These are phyloP conservation scores for Cyclotella cryptica DNA, from an alignment of 108 stramenopile species.

Conservation along the genomic window DNA sequence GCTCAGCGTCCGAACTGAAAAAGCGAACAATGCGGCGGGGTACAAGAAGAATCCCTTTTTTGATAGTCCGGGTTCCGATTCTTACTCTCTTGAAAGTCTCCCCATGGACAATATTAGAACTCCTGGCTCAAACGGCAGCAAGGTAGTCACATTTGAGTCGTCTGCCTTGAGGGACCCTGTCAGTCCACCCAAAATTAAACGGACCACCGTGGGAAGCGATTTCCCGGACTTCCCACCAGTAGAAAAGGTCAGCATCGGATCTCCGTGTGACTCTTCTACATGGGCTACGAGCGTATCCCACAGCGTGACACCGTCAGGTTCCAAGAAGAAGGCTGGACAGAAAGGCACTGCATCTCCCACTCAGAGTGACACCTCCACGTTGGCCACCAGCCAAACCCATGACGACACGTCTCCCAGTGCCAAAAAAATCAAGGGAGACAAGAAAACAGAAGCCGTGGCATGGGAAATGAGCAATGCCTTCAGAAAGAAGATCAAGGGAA, in stretches of 20 bases:
- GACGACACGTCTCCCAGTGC: not conserved
- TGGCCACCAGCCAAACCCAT: slow-evolving; percentile 8
- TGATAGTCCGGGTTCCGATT: slow-evolving; percentile 20
- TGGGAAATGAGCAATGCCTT: slow-evolving; percentile 26
- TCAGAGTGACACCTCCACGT: not conserved
- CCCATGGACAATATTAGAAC: not conserved
- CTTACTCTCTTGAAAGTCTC: not conserved
- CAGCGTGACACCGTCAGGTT: slow-evolving; percentile 3
- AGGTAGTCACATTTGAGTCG: slow-evolving; percentile 16
- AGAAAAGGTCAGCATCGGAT: slow-evolving; percentile 7
- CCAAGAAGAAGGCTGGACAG: slow-evolving; percentile 8
- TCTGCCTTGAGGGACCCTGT: slow-evolving; percentile 5
- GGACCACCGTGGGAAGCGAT: slow-evolving; percentile 5
- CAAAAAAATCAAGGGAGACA: slow-evolving; percentile 16
- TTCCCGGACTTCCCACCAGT: slow-evolving; percentile 10
- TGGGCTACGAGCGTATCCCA: slow-evolving; percentile 19
- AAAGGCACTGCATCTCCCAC: slow-evolving; percentile 6
- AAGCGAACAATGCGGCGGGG: not conserved
- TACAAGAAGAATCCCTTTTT: slow-evolving; percentile 16
- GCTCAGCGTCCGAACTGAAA: not conserved
- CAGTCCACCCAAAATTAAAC: slow-evolving; percentile 38
- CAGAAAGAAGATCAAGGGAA: slow-evolving; percentile 38
- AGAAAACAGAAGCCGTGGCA: slow-evolving; percentile 11
- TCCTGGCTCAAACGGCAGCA: slow-evolving; percentile 3
- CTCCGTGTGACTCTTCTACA: slow-evolving; percentile 38